These are phyloP conservation scores for Cardamine chenopodiifolia DNA, from an alignment of 345 rosid species.

Conservation along the genomic window DNA sequence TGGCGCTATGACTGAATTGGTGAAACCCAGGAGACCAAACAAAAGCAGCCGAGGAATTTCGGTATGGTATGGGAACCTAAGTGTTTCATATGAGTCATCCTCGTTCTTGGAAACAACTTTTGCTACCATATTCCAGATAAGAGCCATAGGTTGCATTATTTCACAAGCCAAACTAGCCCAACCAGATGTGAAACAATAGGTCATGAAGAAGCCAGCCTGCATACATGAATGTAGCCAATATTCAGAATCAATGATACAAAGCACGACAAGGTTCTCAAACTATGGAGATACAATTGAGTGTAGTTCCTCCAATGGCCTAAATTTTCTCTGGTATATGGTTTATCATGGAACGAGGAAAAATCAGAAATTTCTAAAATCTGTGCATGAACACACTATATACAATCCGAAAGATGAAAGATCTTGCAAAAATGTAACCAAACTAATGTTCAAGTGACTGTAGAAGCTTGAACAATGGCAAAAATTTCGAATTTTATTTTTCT, in stretches of 20 bases:
- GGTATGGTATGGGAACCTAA: slow-evolving; percentile 76
- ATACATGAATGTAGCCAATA: slow-evolving; percentile 24
- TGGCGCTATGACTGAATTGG: slow-evolving; percentile 80
- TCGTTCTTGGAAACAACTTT: slow-evolving; percentile 49
- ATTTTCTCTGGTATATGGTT: too few relatives aligned
- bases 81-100: slow-evolving; percentile 51
- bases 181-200: slow-evolving; percentile 83
- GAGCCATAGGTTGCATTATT: slow-evolving; percentile 68
- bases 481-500: too few relatives aligned
- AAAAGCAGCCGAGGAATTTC: slow-evolving; percentile 83
- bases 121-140: slow-evolving; percentile 54
- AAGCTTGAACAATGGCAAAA: too few relatives aligned
- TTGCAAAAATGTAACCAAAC: slow-evolving; percentile 1
- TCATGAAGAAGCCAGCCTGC: slow-evolving; percentile 94
- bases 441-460: too few relatives aligned
- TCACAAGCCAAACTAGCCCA: slow-evolving; percentile 86
- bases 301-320: not conserved
- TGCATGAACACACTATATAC: not conserved
- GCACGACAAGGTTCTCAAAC: not conserved
- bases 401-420: not conserved
- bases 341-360: not conserved
- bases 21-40: slow-evolving; percentile 87
- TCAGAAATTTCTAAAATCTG: not conserved
- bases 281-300: not conserved
- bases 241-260: slow-evolving; percentile 26